Evolutionary conservation across 805 yeast species (phyloP), one percentile per base, ranked within the genome.

Genomic region (Jamesozyma spencerorum): DNA sequence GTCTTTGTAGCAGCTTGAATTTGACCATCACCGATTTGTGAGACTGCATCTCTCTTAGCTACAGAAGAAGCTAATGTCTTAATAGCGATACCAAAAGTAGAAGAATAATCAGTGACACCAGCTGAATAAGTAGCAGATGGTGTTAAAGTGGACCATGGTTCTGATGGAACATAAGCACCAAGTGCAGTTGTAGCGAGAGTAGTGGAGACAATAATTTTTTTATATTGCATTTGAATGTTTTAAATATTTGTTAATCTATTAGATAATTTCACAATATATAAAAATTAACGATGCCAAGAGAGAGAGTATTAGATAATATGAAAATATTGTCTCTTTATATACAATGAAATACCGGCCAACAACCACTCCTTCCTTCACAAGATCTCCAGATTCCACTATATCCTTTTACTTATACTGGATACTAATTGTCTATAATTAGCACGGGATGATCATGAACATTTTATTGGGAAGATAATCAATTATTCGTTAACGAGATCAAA

Each of bases 21-120:
- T 51, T 70, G 73, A 44, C 75, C 75, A 47, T 71, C 76, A 39
- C 64, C 61, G 45, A 69, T 70, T 54, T 34, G 36, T 33, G 71
- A 57, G 20, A 62, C 55, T 38, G 70, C 64, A 20, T 57, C 53
- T 64, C 62, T 44, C 63, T 60, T 58, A 60, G 54, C 66, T 39
- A 60, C 58, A 47, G 70, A 54, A 18, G 65, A 50, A 19, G 68
- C 51, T 34, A 62, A 40, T 54, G 70, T 69, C 22, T 53, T 47
- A 45, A 66, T 68, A 34, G 69, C 71, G 46, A 66, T 63, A 60
- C 71, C 71, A 44, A 66, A 66, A 30, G 67, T 54, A 20, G 64
- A 56, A 30, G 58, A 41, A 48, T 60, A 63, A 37, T 54, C 55
- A 31, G 68, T 58, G 27, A 60, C 35, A 46, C 66, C 71, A 46